phyloP scores from a whole-genome alignment of 2,329 filamentous ascomycete genomes.

The Ceratocystiopsis sp. region DNA sequence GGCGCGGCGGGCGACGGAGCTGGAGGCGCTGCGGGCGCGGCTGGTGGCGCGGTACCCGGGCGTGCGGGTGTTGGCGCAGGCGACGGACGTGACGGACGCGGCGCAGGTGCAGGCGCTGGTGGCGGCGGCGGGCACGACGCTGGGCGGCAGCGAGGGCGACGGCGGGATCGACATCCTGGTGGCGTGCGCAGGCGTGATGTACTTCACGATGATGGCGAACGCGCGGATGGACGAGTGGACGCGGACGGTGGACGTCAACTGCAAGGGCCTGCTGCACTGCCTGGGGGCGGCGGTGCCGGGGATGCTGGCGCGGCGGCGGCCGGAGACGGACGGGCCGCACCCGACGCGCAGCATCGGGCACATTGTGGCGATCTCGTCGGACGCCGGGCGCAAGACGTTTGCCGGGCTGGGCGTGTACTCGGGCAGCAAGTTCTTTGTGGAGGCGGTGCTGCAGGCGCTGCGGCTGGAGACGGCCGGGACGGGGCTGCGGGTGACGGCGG shows the following conservation, averaged over 20 bases:
- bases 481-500: conserved; percentile 53
- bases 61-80: conserved; percentile 48
- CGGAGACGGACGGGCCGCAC: conserved; percentile 2
- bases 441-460: conserved; percentile 59
- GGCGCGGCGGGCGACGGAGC: conserved; percentile 50
- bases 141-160: conserved; percentile 33
- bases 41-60: conserved; percentile 29
- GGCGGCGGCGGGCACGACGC: conserved; percentile 35
- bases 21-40: conserved; percentile 48
- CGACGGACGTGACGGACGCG: conserved; percentile 56
- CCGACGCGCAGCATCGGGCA: conserved; percentile 22
- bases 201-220: conserved; percentile 77
- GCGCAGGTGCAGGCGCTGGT: conserved; percentile 51
- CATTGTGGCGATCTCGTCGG: conserved; percentile 67
- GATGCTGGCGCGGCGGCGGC: conserved; percentile 48
- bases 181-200: conserved; percentile 71
- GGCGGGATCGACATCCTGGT: conserved; percentile 52
- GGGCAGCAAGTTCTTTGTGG: conserved; percentile 72
- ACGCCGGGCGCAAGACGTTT: conserved; percentile 68
- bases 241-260: conserved; percentile 70
- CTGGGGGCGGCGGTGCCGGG: conserved; percentile 50
- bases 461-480: conserved; percentile 60
- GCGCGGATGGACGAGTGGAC: conserved; percentile 60
- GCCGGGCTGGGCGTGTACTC: conserved; percentile 70
- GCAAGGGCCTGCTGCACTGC: conserved; percentile 64